These are phyloP conservation scores for Rhodotorula sp. DNA, from an alignment of 1,284 basidiomycete species.

Conservation along the genomic window DNA sequence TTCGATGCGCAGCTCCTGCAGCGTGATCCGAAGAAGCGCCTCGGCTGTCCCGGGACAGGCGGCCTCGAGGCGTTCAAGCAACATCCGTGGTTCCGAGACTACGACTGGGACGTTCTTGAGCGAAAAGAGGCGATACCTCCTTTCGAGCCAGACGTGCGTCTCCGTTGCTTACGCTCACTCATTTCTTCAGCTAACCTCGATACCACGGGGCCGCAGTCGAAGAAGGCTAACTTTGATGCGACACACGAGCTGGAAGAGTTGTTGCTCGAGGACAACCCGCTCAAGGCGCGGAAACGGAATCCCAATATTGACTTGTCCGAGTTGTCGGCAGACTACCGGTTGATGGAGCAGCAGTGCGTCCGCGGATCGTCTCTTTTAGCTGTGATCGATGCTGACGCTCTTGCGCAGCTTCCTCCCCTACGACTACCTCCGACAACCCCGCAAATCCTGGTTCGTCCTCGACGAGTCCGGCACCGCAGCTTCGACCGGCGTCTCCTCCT, in stretches of 20 bases:
- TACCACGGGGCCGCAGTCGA: conserved; percentile 60
- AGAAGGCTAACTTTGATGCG: conserved; percentile 99
- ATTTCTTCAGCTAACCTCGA: conserved; percentile 2
- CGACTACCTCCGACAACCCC: conserved; percentile 35
- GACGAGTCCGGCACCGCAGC: conserved; percentile 16
- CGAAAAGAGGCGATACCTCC: conserved; percentile 76
- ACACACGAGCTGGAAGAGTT: conserved; percentile 97
- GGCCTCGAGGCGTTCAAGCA: conserved; percentile 61
- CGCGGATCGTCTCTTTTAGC: not conserved
- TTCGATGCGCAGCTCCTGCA: conserved; percentile 67
- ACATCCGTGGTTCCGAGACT: conserved; percentile 80
- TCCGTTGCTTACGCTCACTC: not conserved
- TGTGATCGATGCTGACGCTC: not conserved
- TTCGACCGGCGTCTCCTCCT: not conserved
- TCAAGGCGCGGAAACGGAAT: conserved; percentile 91
- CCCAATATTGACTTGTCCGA: conserved; percentile 80
- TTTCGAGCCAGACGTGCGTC: conserved; percentile 84
- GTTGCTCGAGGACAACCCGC: conserved; percentile 90
- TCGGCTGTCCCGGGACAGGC: conserved; percentile 67
- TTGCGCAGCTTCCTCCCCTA: conserved; percentile 32
- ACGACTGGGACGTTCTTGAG: conserved; percentile 85
- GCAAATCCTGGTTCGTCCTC: conserved; percentile 35
- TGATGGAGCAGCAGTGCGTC: conserved; percentile 92
- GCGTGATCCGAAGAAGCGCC: conserved; percentile 73
- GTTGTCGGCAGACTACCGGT: conserved; percentile 83